phyloP scores from a whole-genome alignment of 1,139 yeast species.

The Candida sanyaensis region DNA sequence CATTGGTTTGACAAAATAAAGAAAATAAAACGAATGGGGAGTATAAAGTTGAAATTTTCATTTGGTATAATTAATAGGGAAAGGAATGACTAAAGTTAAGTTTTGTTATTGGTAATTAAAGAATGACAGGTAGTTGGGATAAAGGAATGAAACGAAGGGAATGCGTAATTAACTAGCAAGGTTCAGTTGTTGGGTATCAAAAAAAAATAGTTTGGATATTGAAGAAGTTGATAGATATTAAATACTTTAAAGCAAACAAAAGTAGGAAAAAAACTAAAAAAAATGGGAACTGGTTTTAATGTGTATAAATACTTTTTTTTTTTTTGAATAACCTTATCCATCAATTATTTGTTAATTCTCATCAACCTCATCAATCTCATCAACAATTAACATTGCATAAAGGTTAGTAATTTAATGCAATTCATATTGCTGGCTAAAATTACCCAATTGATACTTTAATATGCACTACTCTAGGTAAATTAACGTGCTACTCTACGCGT shows the following conservation, averaged over 20 bases:
- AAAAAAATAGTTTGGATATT: neutral
- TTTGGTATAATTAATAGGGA: conserved; percentile 13
- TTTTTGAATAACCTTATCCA: neutral
- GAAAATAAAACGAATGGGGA: conserved; percentile 17
- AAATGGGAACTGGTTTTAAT: neutral
- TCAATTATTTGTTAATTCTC: neutral
- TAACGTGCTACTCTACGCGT: neutral
- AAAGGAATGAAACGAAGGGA: neutral
- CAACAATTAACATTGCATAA: neutral
- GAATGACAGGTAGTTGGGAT: conserved; percentile 4
- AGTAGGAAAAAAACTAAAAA: neutral
- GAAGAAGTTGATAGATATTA: no score
- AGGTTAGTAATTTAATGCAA: neutral
- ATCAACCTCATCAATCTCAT: neutral
- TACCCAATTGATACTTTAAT: neutral
- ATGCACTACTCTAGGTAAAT: neutral
- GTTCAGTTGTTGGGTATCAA: neutral
- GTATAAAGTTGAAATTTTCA: conserved; percentile 35
- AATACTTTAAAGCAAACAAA: no score
- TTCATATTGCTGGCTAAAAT: conserved; percentile 1
- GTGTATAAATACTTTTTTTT: neutral
- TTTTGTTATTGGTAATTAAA: neutral
- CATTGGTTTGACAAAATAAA: conserved; percentile 24
- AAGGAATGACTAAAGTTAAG: conserved; percentile 23
- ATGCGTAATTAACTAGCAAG: neutral